Evolutionary conservation across 805 yeast genomes (phyloP).

Genomic region (Zygosaccharomyces bailii): DNA sequence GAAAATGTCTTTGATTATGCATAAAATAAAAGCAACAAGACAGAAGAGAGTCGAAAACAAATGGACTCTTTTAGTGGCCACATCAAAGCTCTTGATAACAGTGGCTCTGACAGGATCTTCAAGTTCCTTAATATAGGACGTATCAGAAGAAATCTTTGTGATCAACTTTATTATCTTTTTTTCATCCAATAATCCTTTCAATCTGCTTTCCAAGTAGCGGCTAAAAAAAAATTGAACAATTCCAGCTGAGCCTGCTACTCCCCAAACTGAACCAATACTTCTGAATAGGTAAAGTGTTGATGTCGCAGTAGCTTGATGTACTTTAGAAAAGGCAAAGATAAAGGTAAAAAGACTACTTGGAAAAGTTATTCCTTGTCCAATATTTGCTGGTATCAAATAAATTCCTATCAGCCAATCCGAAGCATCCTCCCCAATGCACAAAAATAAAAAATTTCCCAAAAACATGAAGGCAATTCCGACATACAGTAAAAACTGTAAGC

Average conservation of each 20-base stretch:
- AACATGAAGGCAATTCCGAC: constrained; percentile 38
- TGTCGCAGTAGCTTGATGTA: constrained; percentile 40
- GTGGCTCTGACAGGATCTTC: constrained; percentile 12
- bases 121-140: constrained; percentile 15
- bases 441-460: constrained; percentile 36
- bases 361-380: constrained; percentile 41
- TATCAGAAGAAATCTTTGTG: constrained; percentile 13
- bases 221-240: constrained; percentile 16
- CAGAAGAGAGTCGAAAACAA: constrained; percentile 14
- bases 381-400: constrained; percentile 37
- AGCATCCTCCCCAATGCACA: constrained; percentile 24
- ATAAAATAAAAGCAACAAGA: constrained; percentile 9
- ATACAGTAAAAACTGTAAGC: constrained; percentile 31
- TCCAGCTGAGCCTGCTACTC: constrained; percentile 32
- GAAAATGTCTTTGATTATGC: constrained; percentile 13
- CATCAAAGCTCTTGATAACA: constrained; percentile 16
- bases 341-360: constrained; percentile 40
- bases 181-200: constrained; percentile 13
- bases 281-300: constrained; percentile 40
- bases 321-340: constrained; percentile 34
- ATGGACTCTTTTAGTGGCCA: constrained; percentile 15
- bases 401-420: constrained; percentile 32
- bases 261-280: constrained; percentile 43
- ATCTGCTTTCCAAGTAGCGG: constrained; percentile 4
- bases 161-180: constrained; percentile 13